Base-by-base conservation (phyloP, 768 basidiomycete genomes). In the Tricholoma terreum region DNA sequence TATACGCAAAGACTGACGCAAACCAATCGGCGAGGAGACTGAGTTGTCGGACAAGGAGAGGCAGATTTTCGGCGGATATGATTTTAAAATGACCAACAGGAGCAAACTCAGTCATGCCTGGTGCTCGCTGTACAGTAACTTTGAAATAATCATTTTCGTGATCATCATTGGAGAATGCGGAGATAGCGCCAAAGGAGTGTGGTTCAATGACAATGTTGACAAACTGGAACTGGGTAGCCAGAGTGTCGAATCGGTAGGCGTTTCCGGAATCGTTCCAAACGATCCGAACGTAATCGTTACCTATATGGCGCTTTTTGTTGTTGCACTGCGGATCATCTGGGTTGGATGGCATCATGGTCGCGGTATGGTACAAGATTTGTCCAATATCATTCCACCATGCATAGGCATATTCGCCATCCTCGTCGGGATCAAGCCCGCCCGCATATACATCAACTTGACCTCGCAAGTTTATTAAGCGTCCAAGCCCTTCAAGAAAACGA, bases 301-400 rank as follows among this genome's bases (percentile, higher is more conserved):
- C 97, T 54, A 99, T 94, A 69, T 97, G 92, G 35, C 89, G 80
- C 71, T 98, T 98, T 78, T 99, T 99, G 77, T 86, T 81, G 60
- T 83, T 86, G 63, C 82, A 86, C 50, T 83, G 80, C 1, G 84
- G 84, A 69, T 94, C 92, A 54, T 85, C 72, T 7, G 73, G 61
- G 46, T 77, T 78, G 54, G 86, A 89, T 3, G 97, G 97, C 96
- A 98, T 98, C 78, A 99, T 87, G 2, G 97, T 98, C 8, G 96
- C 91, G 2, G 94, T 89, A 71, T 98, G 97, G 69, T 91, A 99
- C 54, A 98, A 80, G 59, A 97, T 85, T 68, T 98, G 95, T 4
- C 90, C 86, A 50, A 98, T 94, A 66, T 98, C 94, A 70, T 98
- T 94, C 92, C 95, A 97, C 95, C 96, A 99, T 0, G 95, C 94